These are phyloP conservation scores for Zasmidium cellare DNA, from an alignment of 2,329 filamentous ascomycete species.

Conservation along the genomic window DNA sequence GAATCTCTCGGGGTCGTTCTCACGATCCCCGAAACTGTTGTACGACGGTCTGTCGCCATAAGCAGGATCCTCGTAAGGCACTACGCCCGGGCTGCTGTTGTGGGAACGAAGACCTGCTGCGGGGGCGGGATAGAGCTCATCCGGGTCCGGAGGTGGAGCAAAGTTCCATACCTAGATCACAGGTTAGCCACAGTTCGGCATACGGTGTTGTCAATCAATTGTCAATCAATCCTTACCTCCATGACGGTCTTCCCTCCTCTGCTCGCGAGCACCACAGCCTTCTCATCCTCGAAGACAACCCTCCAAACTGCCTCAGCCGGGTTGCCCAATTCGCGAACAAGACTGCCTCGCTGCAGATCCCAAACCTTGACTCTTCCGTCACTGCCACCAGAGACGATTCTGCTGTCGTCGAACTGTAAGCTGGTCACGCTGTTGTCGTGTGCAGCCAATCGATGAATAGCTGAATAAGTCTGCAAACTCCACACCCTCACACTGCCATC, in stretches of 20 bases:
- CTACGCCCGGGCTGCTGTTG: slow-evolving; percentile 19
- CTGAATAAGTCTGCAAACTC: slow-evolving; percentile 86
- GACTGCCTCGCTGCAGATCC: slow-evolving; percentile 87
- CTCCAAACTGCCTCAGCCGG: slow-evolving; percentile 96
- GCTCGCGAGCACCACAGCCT: slow-evolving; percentile 92
- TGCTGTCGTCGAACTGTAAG: slow-evolving; percentile 92
- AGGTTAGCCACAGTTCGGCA: slow-evolving; percentile 10
- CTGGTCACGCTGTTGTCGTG: slow-evolving; percentile 99
- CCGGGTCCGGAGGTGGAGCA: slow-evolving; percentile 71
- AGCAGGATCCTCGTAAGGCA: slow-evolving; percentile 30
- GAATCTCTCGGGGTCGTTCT: neutral
- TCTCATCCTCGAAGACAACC: slow-evolving; percentile 97
- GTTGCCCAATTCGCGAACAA: slow-evolving; percentile 86
- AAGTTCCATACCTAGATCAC: slow-evolving; percentile 84
- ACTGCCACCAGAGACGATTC: slow-evolving; percentile 92
- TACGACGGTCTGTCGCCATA: slow-evolving; percentile 30
- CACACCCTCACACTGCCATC: slow-evolving; percentile 96
- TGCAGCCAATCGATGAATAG: slow-evolving; percentile 90
- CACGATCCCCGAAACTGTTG: neutral
- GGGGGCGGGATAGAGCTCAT: slow-evolving; percentile 13
- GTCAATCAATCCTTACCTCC: no score
- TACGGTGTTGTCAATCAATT: no score
- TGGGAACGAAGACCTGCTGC: slow-evolving; percentile 15
- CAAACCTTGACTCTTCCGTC: slow-evolving; percentile 98
- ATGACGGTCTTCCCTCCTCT: slow-evolving; percentile 86